Evolutionary conservation across 768 basidiomycete genomes (phyloP), one percentile per base, ranked within the genome.

Genomic region (Dendrothele bispora): DNA sequence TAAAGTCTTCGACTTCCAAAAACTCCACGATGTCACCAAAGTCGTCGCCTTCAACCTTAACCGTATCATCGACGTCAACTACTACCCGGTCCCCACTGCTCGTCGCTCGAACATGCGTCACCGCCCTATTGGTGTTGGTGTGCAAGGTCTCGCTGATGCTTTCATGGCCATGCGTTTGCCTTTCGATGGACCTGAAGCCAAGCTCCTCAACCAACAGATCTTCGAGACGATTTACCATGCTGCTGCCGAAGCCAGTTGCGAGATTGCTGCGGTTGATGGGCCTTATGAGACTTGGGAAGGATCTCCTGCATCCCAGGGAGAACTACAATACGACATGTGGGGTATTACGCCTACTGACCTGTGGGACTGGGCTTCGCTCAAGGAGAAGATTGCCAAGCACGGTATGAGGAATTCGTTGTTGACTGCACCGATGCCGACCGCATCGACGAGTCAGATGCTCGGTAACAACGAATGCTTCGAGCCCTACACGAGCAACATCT

Each of bases 381-480:
- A 95, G 75, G 88, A 79, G 57, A 88, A 90, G 68, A 88, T 99
- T 45, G 82, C 82, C 15, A 72, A 77, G 56, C 78, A 79, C 59
- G 95, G 95, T 46, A 67, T 98, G 46, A 72, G 93, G 53, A 98
- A 98, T 73, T 95, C 95, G 25, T 74, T 98, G 15, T 73, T 98
- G 11, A 71, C 91, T 51, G 86, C 95, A 0, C 95, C 95, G n/a
- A 99, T 99, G 97, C 97, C 97, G 1, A 99, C 97, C 26, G 97
- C 97, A 1, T 95, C 93, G 20, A 99, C 97, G 2, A 93, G 90
- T 67, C 97, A 98, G 71, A 99, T 99, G 59, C 78, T 98, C 42
- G 97, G 97, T 35, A 89, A 89, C 76, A 99, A 98, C 67, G 97
- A 98, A 60, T 98, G 95, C 70, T 98, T 99, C 67, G 97, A 99